Base-by-base conservation (phyloP, 2,329 filamentous ascomycete species). In the Pseudogymnoascus sp. region DNA sequence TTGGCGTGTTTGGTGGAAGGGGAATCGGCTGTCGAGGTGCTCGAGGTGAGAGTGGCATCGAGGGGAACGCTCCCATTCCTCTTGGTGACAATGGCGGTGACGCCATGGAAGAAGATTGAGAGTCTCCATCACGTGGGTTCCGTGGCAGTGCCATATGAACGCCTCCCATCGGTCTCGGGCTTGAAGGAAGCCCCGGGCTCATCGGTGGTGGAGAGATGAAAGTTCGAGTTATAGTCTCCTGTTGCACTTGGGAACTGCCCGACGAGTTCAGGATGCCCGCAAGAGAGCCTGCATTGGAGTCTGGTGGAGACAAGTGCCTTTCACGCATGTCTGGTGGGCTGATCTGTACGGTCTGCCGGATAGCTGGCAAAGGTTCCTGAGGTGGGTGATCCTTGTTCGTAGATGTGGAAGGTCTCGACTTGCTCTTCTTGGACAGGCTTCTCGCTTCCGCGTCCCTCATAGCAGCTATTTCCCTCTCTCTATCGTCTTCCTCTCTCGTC, bases 401-500 rank as follows among this genome's bases (percentile, higher is more conserved):
- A 23, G 57, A 60, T 65, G 82, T 78, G 33, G 62, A 70, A 60
- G 66, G 69, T 64, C 66, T 69, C 57, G 70, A 76, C 62, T 80
- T 79, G 74, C 82, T 87, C 79, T 89, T 91, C 73, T 89, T 90
- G 0, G 90, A 93, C 31, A 84, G 77, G 74, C 89, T 92, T 64
- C 88, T 83, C 28, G 83, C 80, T 71, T 91, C 87, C 11, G 87
- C 84, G 69, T 92, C 87, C 71, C 86, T 82, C 57, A 83, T 73
- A 1, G 83, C 85, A n/a, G 87, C 74, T 13, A 85, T 79, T 72
- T 93, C 90, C 59, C 93, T 85, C 63, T 91, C 84, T 63, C 82
- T 82, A 68, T 97, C 91, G 70, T 97, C 93, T 66, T 96, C 91
- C 73, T 93, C 91, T 62, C 93, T 84, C 2, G 92, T 96, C 74